A percentile compares a stretch with the other conserved stretches of the same genome.
Conservation (phyloP, 257 asterid genomes). For the Solanum dulcamara region DNA sequence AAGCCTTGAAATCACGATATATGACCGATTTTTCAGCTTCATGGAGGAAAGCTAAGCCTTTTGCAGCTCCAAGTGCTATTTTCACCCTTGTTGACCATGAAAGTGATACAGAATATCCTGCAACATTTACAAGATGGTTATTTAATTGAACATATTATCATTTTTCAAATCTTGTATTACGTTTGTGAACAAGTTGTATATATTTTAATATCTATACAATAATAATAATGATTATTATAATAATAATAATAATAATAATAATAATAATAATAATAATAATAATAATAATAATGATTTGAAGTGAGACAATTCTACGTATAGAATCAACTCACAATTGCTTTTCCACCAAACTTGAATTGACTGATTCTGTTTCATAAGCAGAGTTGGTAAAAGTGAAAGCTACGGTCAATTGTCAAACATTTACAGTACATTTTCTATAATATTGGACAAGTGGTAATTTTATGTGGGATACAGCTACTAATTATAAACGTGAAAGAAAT, state of each 20-base stretch:
- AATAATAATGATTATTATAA: too few relatives aligned
- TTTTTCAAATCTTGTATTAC: neutral
- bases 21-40: conserved; percentile 8
- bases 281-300: neutral
- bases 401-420: neutral
- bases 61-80: conserved; percentile 17
- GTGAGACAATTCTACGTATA: neutral
- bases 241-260: too few relatives aligned
- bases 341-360: neutral
- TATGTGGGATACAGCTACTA: neutral
- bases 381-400: neutral
- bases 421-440: neutral
- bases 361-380: neutral
- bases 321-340: neutral
- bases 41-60: conserved; percentile 13
- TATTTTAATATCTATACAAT: neutral
- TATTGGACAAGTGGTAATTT: neutral
- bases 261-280: too few relatives aligned
- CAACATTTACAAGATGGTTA: neutral
- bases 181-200: neutral
- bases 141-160: neutral
- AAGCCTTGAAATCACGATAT: conserved; percentile 14
- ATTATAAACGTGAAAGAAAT: neutral
- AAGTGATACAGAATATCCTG: conserved; percentile 11
- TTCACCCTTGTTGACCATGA: conserved; percentile 12